A percentile compares a stretch with the other conserved stretches of the same genome.
Conservation (phyloP, 768 basidiomycete genomes). For the Tylopilus subfusipes region DNA sequence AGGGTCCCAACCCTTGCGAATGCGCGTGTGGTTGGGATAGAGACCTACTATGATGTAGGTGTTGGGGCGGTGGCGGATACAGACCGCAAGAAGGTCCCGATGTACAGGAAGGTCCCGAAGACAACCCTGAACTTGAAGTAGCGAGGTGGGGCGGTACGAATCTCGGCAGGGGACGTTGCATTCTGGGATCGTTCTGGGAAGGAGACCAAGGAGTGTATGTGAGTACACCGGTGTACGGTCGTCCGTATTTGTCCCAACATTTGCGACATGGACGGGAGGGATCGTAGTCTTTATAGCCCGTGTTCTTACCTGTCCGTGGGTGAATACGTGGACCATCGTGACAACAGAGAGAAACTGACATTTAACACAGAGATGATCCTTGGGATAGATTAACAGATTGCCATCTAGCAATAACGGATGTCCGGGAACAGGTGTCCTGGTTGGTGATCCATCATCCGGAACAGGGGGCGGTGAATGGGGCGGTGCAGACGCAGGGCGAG, state of each 20-base stretch:
- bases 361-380: constrained; percentile 59
- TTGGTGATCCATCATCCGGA: constrained; percentile 59
- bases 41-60: constrained; percentile 17
- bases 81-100: neutral
- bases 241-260: constrained; percentile 72
- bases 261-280: constrained; percentile 63
- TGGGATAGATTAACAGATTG: constrained; percentile 66
- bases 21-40: constrained; percentile 14
- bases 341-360: constrained; percentile 41
- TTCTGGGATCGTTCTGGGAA: constrained; percentile 18
- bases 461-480: constrained; percentile 8
- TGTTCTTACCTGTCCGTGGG: constrained; percentile 56
- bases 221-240: constrained; percentile 58
- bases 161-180: constrained; percentile 30
- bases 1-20: neutral
- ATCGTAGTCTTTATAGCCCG: constrained; percentile 69
- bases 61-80: constrained; percentile 1
- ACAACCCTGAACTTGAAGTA: neutral
- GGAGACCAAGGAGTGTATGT: constrained; percentile 46
- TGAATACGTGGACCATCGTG: neutral
- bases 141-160: constrained; percentile 23
- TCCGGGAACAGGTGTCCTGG: constrained; percentile 57
- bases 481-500: constrained; percentile 15
- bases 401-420: constrained; percentile 63
- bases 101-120: neutral